A percentile compares a stretch with the other conserved stretches of the same genome.
Conservation (phyloP, 2,329 filamentous ascomycete genomes). For the Colletotrichum trifolii region DNA sequence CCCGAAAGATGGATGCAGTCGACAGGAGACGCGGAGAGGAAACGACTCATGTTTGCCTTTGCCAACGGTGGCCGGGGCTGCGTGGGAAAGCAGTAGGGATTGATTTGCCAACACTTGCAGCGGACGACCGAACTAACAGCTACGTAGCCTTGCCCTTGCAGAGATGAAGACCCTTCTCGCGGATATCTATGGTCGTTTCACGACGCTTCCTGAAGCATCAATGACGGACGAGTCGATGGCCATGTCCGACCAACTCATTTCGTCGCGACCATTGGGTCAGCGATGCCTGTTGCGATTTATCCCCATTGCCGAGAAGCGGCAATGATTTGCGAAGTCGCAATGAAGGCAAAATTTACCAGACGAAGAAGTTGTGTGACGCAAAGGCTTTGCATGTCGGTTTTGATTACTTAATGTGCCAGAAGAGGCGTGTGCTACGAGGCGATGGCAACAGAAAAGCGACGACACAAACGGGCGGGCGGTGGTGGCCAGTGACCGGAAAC, state of each 20-base stretch:
- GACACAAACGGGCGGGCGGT: no score
- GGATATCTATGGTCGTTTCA: slow-evolving; percentile 70
- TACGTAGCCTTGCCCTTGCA: slow-evolving; percentile 62
- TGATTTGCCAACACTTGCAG: no score
- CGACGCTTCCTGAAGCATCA: slow-evolving; percentile 63
- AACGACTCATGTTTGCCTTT: slow-evolving; percentile 73
- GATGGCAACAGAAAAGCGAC: no score
- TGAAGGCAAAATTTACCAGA: no score
- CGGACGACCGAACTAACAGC: slow-evolving; percentile 43
- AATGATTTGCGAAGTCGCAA: neutral
- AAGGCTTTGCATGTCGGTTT: no score
- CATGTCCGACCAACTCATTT: slow-evolving; percentile 76
- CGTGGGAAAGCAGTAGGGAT: slow-evolving; percentile 72
- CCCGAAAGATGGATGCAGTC: slow-evolving; percentile 86
- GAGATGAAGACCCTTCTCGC: slow-evolving; percentile 75
- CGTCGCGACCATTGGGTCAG: slow-evolving; percentile 69
- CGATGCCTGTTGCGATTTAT: slow-evolving; percentile 66
- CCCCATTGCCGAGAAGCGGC: slow-evolving; percentile 40
- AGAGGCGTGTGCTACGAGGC: no score
- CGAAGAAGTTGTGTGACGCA: no score
- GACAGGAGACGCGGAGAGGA: slow-evolving; percentile 78
- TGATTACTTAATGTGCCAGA: no score
- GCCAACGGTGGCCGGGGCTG: slow-evolving; percentile 73
- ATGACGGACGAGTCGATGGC: slow-evolving; percentile 69
- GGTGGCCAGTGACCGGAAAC: no score